Evolutionary conservation across 331 rosid genomes (phyloP), one percentile per base, ranked within the genome.

Genomic region (Pyracantha coccinea): DNA sequence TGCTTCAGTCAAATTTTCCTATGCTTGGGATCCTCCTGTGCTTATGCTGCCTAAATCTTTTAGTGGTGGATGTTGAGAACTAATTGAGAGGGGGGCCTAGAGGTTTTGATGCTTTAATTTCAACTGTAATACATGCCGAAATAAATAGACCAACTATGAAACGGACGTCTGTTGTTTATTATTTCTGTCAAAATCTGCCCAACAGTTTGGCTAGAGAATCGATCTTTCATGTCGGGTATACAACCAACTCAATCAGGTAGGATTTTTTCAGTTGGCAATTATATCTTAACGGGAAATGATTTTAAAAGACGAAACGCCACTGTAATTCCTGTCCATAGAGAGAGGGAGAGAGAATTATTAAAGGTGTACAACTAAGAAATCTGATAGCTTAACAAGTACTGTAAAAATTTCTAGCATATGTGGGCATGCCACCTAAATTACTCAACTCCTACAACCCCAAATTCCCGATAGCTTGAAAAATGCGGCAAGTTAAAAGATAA

Each of bases 1-100:
- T 17, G 57, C 64, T n/a, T 58, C 85, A n/a, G 89, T 86, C 8
- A 13, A 14, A 1, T 90, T 88, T 77, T 81, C 88, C 24, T 88
- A 90, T 72, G 96, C 91, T 23, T 85, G 91, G 93, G 85, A 90
- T 45, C 91, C 91, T 60, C 96, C 90, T 33, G 79, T 83, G 68
- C 41, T 77, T 15, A 45, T 90, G 4, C 62, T 75, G 72, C 91
- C 93, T 20, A 5, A 21, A 20, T 52, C n/a, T 66, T 88, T 89
- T 57, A 25, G 45, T 0, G 13, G 45, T 38, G 45, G 45, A 9
- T 9, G 45, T 38, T 11, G 25, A 32, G 78, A 74, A 81, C 88
- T 29, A 38, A 27, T 27, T 24, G 11, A 7, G 20, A 72, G 32
- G 32, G 11, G 13, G 54, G 27, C 2, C 1, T 16, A 19, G 4